Percentiles rank a stretch among this genome's conserved stretches.
These are phyloP conservation scores for Blastobotrys peoriensis DNA, from an alignment of 805 yeast genomes.

Conservation along the genomic window DNA sequence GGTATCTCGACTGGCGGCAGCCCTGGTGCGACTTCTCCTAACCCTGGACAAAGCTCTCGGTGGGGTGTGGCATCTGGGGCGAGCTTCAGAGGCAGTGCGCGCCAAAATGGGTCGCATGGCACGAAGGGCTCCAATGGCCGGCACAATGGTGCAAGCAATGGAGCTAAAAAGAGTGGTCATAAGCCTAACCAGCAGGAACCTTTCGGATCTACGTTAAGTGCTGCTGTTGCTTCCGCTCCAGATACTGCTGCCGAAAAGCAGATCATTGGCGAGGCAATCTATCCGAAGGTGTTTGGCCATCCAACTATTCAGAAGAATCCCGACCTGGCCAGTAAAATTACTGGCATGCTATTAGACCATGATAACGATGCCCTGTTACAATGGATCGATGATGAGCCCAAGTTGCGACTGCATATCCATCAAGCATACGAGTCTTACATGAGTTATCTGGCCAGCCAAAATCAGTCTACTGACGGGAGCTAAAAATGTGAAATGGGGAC, in stretches of 20 bases:
- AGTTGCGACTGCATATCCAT: conserved; percentile 76
- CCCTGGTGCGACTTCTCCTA: background rate
- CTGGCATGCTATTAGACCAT: conserved; percentile 93
- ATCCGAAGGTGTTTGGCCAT: conserved; percentile 75
- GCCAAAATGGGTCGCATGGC: conserved; percentile 2
- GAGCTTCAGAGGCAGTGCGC: background rate
- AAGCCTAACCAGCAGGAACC: conserved; percentile 14
- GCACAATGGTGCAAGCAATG: conserved; percentile 4
- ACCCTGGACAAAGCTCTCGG: background rate
- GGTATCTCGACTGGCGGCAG: background rate
- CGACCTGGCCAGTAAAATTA: conserved; percentile 83
- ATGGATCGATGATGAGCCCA: conserved; percentile 76
- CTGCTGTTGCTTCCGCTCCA: conserved; percentile 43
- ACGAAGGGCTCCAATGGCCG: conserved; percentile 4
- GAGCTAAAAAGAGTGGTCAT: conserved; percentile 10
- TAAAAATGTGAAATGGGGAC: no score
- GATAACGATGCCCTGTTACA: conserved; percentile 78
- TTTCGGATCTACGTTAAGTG: conserved; percentile 33
- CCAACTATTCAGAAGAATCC: conserved; percentile 74
- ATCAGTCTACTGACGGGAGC: no score
- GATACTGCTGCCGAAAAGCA: conserved; percentile 28
- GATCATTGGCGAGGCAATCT: conserved; percentile 79
- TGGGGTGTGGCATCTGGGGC: background rate
- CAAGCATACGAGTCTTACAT: conserved; percentile 90
- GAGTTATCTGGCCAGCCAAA: conserved; percentile 50